Evolutionary conservation across 2,329 filamentous ascomycete genomes (phyloP).

Genomic region (Sordariomycetes sp.): DNA sequence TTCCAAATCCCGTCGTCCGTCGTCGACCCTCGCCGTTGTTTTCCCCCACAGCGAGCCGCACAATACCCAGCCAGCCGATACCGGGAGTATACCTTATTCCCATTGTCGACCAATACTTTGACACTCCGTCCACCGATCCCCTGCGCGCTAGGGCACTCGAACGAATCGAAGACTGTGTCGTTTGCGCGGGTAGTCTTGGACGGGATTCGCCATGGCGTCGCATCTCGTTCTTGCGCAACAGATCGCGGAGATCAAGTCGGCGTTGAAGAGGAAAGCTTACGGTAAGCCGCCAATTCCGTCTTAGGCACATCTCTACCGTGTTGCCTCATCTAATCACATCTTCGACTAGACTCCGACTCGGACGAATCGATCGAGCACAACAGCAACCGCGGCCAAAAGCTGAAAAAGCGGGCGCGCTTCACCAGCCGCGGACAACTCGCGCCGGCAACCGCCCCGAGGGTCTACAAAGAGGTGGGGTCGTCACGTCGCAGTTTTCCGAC

Average conservation of each 20-base stretch:
- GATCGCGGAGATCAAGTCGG: conserved; percentile 54
- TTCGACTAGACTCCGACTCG: conserved; percentile 55
- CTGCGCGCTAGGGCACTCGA: no score
- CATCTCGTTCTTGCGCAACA: conserved; percentile 55
- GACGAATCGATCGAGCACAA: conserved; percentile 57
- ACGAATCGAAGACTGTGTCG: background rate
- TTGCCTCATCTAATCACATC: background rate
- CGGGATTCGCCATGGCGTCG: conserved; percentile 19
- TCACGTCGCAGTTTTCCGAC: background rate
- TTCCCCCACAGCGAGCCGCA: background rate
- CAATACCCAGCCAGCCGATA: background rate
- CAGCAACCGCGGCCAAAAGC: conserved; percentile 66
- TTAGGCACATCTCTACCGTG: background rate
- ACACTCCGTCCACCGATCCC: no score
- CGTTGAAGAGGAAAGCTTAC: conserved; percentile 49
- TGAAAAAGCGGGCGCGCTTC: conserved; percentile 63
- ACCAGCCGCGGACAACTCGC: conserved; percentile 58
- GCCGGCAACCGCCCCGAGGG: conserved; percentile 48
- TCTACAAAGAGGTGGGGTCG: conserved; percentile 54
- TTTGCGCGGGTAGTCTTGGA: background rate
- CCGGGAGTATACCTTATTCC: no score
- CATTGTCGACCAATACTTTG: no score
- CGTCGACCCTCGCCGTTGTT: background rate
- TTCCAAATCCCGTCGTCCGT: background rate
- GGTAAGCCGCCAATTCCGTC: conserved; percentile 24